These are phyloP conservation scores for Flaveria linearis DNA, from an alignment of 129 eudicot species.

Conservation along the genomic window DNA sequence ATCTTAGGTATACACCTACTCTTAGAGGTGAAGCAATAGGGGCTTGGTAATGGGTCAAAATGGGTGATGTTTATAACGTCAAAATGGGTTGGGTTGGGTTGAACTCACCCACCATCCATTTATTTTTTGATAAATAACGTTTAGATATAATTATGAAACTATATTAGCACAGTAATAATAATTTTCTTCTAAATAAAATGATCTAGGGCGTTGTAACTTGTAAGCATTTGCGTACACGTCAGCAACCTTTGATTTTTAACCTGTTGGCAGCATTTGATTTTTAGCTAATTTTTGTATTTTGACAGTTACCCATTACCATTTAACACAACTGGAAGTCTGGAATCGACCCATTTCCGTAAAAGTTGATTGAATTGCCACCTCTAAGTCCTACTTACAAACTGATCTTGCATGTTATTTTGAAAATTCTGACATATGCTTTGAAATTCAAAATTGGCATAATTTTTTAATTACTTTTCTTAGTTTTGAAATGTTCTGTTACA, in stretches of 20 bases:
- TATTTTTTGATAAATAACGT: no score
- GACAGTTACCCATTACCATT: neutral
- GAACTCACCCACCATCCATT: neutral
- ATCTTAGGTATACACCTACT: neutral
- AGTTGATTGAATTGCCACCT: neutral
- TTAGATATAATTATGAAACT: no score
- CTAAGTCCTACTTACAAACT: conserved; percentile 1
- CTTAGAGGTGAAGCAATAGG: conserved; percentile 6
- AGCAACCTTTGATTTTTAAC: no score
- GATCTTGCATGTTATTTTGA: neutral
- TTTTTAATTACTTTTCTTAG: neutral
- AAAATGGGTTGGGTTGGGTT: neutral
- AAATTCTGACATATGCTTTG: neutral
- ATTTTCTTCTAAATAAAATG: no score
- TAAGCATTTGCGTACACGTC: no score
- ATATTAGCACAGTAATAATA: no score
- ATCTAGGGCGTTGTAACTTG: no score
- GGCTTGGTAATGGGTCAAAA: neutral
- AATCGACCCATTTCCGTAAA: neutral
- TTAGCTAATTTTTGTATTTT: neutral
- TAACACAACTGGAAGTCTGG: neutral
- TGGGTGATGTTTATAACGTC: neutral
- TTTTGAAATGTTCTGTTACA: neutral
- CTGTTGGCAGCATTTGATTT: no score
- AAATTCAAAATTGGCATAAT: neutral